A percentile compares a stretch with the other conserved stretches of the same genome.
These are phyloP conservation scores for Centrapalus pauciflorus DNA, from an alignment of 129 eudicot genomes.

Conservation along the genomic window DNA sequence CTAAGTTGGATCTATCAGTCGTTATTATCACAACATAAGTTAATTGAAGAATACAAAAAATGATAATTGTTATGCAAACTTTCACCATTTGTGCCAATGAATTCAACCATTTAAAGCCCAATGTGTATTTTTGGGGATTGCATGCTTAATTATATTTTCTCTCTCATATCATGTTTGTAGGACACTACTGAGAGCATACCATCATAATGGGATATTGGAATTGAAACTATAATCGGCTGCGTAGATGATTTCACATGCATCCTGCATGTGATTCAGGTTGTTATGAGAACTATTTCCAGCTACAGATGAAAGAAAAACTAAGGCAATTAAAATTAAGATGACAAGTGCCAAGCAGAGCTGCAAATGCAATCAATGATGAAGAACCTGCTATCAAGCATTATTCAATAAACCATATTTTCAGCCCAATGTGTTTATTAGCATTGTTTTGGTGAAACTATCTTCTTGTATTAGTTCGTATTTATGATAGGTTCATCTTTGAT, in stretches of 20 bases:
- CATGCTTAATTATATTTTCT: no score
- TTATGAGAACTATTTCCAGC: background rate
- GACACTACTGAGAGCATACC: slow-evolving; percentile 42
- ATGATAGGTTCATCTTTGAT: no score
- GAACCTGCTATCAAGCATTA: slow-evolving; percentile 72
- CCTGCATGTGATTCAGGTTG: slow-evolving; percentile 37
- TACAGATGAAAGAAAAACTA: background rate
- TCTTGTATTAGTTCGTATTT: no score
- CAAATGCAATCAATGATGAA: background rate
- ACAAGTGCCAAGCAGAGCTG: background rate
- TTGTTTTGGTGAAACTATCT: no score
- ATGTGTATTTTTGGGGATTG: no score
- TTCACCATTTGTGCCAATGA: background rate
- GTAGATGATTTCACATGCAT: slow-evolving; percentile 89
- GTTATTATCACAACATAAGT: background rate
- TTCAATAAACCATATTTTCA: no score
- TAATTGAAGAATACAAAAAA: no score
- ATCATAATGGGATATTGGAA: slow-evolving; percentile 81
- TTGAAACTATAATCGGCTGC: slow-evolving; percentile 78
- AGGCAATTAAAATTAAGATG: background rate
- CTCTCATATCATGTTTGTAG: no score
- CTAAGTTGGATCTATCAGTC: background rate
- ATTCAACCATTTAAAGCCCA: no score
- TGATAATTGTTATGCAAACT: background rate
- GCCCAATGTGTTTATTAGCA: no score